phyloP scores from a whole-genome alignment of 2,329 filamentous ascomycete species.

The Bipolaris zeicola region DNA sequence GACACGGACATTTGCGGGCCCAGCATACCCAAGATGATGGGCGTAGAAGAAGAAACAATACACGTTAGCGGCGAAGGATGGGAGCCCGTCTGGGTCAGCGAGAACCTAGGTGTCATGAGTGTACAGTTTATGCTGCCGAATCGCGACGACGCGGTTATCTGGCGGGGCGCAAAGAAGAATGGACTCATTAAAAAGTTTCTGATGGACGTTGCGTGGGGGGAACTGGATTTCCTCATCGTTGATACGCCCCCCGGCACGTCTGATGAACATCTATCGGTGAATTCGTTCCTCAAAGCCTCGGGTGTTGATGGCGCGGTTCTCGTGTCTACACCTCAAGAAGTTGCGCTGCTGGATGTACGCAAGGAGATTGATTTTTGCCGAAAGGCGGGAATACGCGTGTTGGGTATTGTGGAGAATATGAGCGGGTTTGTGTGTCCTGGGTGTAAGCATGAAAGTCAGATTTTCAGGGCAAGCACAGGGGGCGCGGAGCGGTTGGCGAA shows the following conservation, averaged over 20 bases:
- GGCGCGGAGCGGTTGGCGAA: slow-evolving; percentile 79
- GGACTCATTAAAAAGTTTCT: slow-evolving; percentile 97
- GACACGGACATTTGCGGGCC: slow-evolving; percentile 98
- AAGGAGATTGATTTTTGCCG: slow-evolving; percentile 98
- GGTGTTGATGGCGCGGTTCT: slow-evolving; percentile 93
- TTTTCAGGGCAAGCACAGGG: slow-evolving; percentile 90
- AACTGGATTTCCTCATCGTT: slow-evolving; percentile 88
- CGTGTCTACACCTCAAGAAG: slow-evolving; percentile 94
- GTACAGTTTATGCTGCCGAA: slow-evolving; percentile 98
- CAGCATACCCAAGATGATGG: slow-evolving; percentile 98
- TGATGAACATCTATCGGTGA: slow-evolving; percentile 94
- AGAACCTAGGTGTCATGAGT: slow-evolving; percentile 95
- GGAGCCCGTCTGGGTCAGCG: slow-evolving; percentile 94
- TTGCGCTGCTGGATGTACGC: slow-evolving; percentile 86
- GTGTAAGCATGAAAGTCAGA: slow-evolving; percentile 78
- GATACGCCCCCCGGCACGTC: slow-evolving; percentile 95
- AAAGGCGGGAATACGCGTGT: slow-evolving; percentile 86
- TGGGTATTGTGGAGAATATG: slow-evolving; percentile 98
- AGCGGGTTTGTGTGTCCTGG: slow-evolving; percentile 94
- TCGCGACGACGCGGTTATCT: slow-evolving; percentile 93
- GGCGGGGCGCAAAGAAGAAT: slow-evolving; percentile 98
- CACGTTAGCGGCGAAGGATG: slow-evolving; percentile 88
- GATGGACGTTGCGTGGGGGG: slow-evolving; percentile 97
- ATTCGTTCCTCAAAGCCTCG: slow-evolving; percentile 85
- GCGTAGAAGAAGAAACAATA: slow-evolving; percentile 90